A percentile compares a stretch with the other conserved stretches of the same genome.
Evolutionary conservation across 352 stramenopile species (phyloP).

Genomic region (Globisporangium nagaii): DNA sequence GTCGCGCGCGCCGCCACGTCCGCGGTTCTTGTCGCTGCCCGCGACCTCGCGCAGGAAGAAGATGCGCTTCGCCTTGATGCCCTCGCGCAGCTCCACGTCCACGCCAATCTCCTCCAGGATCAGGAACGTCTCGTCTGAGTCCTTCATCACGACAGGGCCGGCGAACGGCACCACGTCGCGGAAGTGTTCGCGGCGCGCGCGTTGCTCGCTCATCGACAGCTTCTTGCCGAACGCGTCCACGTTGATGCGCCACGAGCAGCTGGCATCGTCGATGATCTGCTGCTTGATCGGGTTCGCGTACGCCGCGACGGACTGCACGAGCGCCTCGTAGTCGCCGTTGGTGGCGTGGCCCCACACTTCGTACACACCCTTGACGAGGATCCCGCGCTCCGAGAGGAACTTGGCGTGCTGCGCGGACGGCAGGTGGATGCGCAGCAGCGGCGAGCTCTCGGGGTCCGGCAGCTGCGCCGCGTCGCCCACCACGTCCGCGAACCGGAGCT

Average conservation of each 20-base stretch:
- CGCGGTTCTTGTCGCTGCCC: slow-evolving; percentile 67
- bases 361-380: slow-evolving; percentile 82
- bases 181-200: slow-evolving; percentile 40
- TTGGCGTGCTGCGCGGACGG: slow-evolving; percentile 56
- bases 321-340: slow-evolving; percentile 33
- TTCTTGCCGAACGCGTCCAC: slow-evolving; percentile 78
- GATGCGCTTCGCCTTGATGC: slow-evolving; percentile 45
- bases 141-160: slow-evolving; percentile 65
- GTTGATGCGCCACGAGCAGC: slow-evolving; percentile 69
- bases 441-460: slow-evolving; percentile 44
- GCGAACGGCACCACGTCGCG: slow-evolving; percentile 52
- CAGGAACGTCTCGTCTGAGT: slow-evolving; percentile 63
- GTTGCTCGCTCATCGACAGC: slow-evolving; percentile 67
- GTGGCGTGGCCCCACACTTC: slow-evolving; percentile 56
- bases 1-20: slow-evolving; percentile 59
- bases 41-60: slow-evolving; percentile 70
- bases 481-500: slow-evolving; percentile 24
- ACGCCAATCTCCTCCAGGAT: slow-evolving; percentile 73
- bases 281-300: slow-evolving; percentile 37
- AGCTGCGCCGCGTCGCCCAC: slow-evolving; percentile 27
- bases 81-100: slow-evolving; percentile 31
- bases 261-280: slow-evolving; percentile 33
- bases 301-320: slow-evolving; percentile 36
- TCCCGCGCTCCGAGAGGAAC: slow-evolving; percentile 72
- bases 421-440: slow-evolving; percentile 56